These are phyloP conservation scores for Phaeosphaeriaceae sp. DNA, from an alignment of 2,329 filamentous ascomycete genomes.

Conservation along the genomic window DNA sequence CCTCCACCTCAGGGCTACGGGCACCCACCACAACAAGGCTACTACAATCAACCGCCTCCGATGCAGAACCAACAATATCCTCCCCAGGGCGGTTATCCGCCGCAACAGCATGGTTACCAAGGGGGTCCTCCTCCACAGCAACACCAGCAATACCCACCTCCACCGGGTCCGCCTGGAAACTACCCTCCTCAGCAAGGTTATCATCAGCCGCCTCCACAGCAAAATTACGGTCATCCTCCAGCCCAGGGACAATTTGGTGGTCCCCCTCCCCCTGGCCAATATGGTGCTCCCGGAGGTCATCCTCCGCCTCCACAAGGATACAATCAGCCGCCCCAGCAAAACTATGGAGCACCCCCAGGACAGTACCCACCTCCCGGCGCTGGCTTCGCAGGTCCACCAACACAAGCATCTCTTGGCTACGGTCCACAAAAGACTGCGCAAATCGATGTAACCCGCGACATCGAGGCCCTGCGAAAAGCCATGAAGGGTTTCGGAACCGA, in stretches of 20 bases:
- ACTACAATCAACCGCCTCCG: conserved; percentile 41
- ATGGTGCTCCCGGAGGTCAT: not conserved
- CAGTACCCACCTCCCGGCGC: not conserved
- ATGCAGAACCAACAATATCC: conserved; percentile 42
- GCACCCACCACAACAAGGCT: conserved; percentile 24
- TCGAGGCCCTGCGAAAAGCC: conserved; percentile 75
- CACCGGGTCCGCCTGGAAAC: not conserved
- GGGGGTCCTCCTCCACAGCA: not conserved
- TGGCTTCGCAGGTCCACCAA: conserved; percentile 50
- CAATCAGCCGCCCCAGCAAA: not conserved
- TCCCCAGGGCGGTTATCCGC: conserved; percentile 40
- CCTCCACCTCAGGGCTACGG: conserved; percentile 37
- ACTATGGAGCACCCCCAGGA: not conserved
- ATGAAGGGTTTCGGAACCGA: conserved; percentile 97
- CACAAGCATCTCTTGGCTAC: conserved; percentile 73
- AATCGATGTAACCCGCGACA: conserved; percentile 71
- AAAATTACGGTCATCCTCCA: conserved; percentile 41
- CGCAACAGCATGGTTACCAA: not conserved
- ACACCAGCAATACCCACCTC: not conserved
- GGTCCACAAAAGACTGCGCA: conserved; percentile 67
- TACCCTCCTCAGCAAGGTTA: conserved; percentile 29
- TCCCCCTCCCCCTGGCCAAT: conserved; percentile 24
- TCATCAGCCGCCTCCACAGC: conserved; percentile 32
- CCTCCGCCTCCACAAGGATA: not conserved
- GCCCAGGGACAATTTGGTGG: conserved; percentile 22